Evolutionary conservation across 2,329 filamentous ascomycete genomes (phyloP).

Genomic region (Colletotrichum sp.): DNA sequence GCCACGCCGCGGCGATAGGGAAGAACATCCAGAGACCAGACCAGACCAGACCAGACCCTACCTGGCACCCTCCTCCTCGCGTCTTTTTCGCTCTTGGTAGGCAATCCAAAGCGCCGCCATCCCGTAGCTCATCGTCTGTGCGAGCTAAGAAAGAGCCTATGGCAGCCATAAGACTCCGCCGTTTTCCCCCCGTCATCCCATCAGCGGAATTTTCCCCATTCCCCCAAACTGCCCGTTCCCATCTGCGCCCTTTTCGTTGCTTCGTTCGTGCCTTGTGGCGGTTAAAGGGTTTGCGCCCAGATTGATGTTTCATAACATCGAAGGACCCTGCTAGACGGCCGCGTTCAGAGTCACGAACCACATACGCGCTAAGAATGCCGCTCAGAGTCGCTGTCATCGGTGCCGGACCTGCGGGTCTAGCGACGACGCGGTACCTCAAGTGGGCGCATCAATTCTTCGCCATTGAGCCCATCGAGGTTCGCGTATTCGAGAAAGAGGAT

Average conservation of each 20-base stretch:
- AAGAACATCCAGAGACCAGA: neutral
- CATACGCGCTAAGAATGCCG: conserved; percentile 1
- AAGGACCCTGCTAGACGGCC: neutral
- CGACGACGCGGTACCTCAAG: conserved; percentile 45
- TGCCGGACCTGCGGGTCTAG: conserved; percentile 48
- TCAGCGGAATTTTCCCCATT: neutral
- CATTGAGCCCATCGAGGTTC: conserved; percentile 42
- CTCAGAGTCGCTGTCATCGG: conserved; percentile 45
- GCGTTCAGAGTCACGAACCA: neutral
- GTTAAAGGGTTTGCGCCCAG: neutral
- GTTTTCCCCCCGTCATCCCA: conserved; percentile 10
- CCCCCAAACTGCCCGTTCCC: neutral
- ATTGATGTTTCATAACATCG: conserved; percentile 1
- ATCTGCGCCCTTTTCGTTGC: neutral
- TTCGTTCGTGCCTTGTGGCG: neutral
- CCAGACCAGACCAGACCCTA: neutral
- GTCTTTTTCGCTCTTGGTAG: neutral
- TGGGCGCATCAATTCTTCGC: conserved; percentile 44
- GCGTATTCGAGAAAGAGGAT: conserved; percentile 49
- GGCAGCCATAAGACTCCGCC: conserved; percentile 9
- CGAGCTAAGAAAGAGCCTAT: neutral
- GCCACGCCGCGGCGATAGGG: neutral
- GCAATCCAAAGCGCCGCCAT: neutral
- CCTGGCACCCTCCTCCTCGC: neutral
- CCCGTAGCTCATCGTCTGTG: conserved; percentile 1